Evolutionary conservation across 495 filamentous ascomycete genomes (phyloP).

Genomic region (Aspergillus leporis): DNA sequence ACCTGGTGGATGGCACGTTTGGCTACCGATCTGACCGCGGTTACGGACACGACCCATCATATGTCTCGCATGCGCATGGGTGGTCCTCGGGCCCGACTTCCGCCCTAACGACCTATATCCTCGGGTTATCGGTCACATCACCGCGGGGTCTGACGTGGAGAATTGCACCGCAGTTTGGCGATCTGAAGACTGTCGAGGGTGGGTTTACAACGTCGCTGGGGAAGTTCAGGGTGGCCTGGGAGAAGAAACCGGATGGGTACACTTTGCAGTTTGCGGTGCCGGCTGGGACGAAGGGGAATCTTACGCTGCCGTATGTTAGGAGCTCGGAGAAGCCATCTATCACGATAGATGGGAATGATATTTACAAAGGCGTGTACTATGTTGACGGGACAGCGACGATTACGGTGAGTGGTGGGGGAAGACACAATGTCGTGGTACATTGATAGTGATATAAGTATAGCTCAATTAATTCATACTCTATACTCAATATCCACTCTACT

Average conservation of each 20-base stretch:
- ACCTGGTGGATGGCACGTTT: conserved; percentile 52
- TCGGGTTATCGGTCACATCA: conserved; percentile 52
- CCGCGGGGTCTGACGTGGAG: conserved; percentile 52
- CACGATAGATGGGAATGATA: conserved; percentile 28
- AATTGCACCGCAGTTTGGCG: conserved; percentile 52
- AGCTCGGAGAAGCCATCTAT: conserved; percentile 28
- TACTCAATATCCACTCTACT: too few species aligned
- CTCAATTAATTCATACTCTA: too few species aligned
- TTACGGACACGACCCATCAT: conserved; percentile 36
- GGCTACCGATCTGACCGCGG: conserved; percentile 54
- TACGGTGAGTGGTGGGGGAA: conserved; percentile 27
- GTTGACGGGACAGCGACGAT: conserved; percentile 24
- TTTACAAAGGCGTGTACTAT: conserved; percentile 24
- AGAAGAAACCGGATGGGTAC: conserved; percentile 32
- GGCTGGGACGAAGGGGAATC: conserved; percentile 43
- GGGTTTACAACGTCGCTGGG: conserved; percentile 58
- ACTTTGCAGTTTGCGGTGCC: conserved; percentile 43
- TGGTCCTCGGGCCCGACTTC: conserved; percentile 62
- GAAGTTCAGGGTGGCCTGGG: conserved; percentile 46
- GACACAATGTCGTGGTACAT: conserved; percentile 29
- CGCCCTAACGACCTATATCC: conserved; percentile 51
- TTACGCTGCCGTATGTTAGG: conserved; percentile 35
- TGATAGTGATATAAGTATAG: not conserved
- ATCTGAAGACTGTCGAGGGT: conserved; percentile 51
- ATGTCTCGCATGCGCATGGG: conserved; percentile 58